These are phyloP conservation scores for Candida maris DNA, from an alignment of 805 yeast species.

Conservation along the genomic window DNA sequence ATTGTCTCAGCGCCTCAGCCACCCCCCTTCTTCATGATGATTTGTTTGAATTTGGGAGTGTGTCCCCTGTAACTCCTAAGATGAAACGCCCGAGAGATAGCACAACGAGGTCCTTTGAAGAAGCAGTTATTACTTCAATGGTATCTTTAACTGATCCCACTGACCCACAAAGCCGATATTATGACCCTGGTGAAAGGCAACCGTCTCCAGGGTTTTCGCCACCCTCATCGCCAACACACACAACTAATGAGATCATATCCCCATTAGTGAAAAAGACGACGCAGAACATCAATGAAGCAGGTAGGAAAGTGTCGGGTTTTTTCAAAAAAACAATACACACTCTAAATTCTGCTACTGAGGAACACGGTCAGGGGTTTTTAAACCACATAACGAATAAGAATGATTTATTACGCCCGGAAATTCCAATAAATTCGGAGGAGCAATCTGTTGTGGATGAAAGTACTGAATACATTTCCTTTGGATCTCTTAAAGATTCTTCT, in stretches of 20 bases:
- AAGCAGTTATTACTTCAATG: constrained; percentile 18
- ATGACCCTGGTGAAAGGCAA: constrained; percentile 12
- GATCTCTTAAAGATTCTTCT: constrained; percentile 32
- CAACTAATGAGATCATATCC: constrained; percentile 17
- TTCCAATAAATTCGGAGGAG: constrained; percentile 1
- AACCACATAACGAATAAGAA: constrained; percentile 1
- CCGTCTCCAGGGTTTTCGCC: constrained; percentile 9
- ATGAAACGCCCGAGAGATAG: constrained; percentile 14
- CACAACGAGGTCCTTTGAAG: constrained; percentile 7
- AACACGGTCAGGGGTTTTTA: constrained; percentile 3
- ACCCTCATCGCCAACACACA: constrained; percentile 5
- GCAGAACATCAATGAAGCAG: constrained; percentile 24
- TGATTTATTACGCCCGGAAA: too few relatives aligned
- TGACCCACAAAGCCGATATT: constrained; percentile 23
- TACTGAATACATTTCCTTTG: constrained; percentile 38
- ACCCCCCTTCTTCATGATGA: constrained; percentile 11
- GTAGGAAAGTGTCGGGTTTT: constrained; percentile 27
- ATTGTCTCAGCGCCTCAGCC: neutral
- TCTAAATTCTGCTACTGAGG: constrained; percentile 6
- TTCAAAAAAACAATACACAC: constrained; percentile 24
- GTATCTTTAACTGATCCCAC: constrained; percentile 18
- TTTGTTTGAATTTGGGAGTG: constrained; percentile 6
- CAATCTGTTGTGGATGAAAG: constrained; percentile 13
- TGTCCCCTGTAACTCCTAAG: constrained; percentile 17
- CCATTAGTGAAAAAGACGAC: constrained; percentile 26